A percentile compares a stretch with the other conserved stretches of the same genome.
phyloP scores from a whole-genome alignment of 1,284 basidiomycete genomes.

The Omphalotus olearius region DNA sequence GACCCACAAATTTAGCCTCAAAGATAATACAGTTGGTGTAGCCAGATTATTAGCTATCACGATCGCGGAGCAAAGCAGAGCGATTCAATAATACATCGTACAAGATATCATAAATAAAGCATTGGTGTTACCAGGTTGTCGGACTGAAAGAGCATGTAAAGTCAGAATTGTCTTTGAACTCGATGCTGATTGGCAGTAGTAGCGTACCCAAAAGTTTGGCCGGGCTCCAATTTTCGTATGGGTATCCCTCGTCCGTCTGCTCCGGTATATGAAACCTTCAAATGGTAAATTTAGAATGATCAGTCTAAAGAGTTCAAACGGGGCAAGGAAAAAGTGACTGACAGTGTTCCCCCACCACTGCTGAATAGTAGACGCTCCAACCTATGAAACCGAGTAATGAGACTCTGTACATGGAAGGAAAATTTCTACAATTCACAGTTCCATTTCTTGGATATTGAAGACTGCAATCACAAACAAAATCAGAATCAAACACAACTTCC shows the following conservation, averaged over 20 bases:
- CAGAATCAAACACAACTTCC: not conserved
- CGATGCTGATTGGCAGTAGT: too few species aligned
- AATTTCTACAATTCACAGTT: constrained; percentile 10
- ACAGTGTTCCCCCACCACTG: constrained; percentile 52
- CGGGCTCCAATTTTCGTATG: constrained; percentile 19
- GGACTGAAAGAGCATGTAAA: too few species aligned
- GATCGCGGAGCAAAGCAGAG: too few species aligned
- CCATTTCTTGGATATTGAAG: constrained; percentile 46
- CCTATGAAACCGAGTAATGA: constrained; percentile 10
- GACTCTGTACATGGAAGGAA: not conserved
- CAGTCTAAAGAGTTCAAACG: not conserved
- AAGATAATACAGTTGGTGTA: too few species aligned
- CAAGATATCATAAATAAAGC: too few species aligned
- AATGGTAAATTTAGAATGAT: not conserved
- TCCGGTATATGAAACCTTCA: constrained; percentile 2
- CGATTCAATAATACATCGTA: too few species aligned
- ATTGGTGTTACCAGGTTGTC: too few species aligned
- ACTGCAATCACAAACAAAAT: constrained; percentile 18
- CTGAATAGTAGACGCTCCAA: constrained; percentile 35
- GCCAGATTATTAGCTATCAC: too few species aligned
- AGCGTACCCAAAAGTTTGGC: constrained; percentile 21
- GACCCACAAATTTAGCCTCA: too few species aligned
- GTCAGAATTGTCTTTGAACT: too few species aligned
- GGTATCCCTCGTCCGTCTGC: constrained; percentile 31
- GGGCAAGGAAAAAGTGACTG: constrained; percentile 20